Evolutionary conservation across 164 flowering plant species (phyloP).

Genomic region (Vitis amurensis): DNA sequence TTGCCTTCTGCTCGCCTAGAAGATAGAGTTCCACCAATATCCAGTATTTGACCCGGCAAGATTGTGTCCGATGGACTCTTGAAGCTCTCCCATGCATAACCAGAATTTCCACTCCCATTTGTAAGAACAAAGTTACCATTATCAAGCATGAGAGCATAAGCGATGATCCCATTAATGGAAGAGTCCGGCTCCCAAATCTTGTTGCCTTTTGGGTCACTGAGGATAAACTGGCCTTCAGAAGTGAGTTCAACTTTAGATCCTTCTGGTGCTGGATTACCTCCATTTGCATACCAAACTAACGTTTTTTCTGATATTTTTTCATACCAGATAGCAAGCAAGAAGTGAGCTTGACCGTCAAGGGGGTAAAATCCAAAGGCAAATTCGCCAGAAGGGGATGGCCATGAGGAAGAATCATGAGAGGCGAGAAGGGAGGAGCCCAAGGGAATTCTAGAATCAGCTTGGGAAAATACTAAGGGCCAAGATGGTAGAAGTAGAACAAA

Average conservation of each 20-base stretch:
- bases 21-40: not conserved
- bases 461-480: not conserved
- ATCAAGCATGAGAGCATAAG: conserved; percentile 4
- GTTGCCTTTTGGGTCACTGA: not conserved
- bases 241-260: conserved; percentile 1
- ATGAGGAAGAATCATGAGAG: not conserved
- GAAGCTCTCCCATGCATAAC: conserved; percentile 5
- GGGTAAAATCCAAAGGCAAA: conserved; percentile 3
- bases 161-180: not conserved
- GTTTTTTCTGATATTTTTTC: conserved; percentile 7
- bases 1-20: not conserved
- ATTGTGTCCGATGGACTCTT: not conserved
- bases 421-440: conserved; percentile 1
- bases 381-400: conserved; percentile 2
- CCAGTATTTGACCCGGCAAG: not conserved
- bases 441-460: not conserved
- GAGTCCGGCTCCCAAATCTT: not conserved
- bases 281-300: conserved; percentile 6
- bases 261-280: not conserved
- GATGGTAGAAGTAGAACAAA: not conserved
- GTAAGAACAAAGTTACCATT: conserved; percentile 1
- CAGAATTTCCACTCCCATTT: not conserved
- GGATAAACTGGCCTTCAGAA: not conserved
- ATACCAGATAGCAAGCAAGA: conserved; percentile 13
- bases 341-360: not conserved